These are phyloP conservation scores for Orbilia ellipsospora DNA, from an alignment of 2,329 filamentous ascomycete species.

Conservation along the genomic window DNA sequence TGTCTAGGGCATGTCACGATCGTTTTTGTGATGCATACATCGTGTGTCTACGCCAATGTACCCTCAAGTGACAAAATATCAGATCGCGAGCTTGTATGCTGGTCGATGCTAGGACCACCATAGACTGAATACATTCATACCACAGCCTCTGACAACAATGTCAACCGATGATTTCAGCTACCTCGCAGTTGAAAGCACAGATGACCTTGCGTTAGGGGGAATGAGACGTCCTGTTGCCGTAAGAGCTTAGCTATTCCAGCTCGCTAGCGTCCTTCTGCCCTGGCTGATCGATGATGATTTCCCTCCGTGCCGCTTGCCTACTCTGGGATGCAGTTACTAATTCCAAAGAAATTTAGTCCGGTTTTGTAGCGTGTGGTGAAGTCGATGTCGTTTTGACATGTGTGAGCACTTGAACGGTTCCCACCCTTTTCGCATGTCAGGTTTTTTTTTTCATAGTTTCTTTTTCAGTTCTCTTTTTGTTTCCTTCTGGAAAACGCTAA, in stretches of 20 bases:
- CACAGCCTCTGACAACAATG: slow-evolving; percentile 3
- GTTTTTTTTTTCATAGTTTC: slow-evolving; percentile 30
- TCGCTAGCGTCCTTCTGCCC: slow-evolving; percentile 38
- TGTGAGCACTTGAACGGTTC: slow-evolving; percentile 51
- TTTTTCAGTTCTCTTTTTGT: not conserved
- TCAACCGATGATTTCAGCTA: slow-evolving; percentile 23
- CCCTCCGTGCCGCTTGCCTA: slow-evolving; percentile 54
- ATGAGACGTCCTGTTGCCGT: slow-evolving; percentile 28
- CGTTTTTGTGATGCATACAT: not conserved
- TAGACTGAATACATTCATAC: slow-evolving; percentile 10
- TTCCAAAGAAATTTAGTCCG: slow-evolving; percentile 50
- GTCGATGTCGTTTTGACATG: slow-evolving; percentile 47
- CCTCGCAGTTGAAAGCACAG: slow-evolving; percentile 33
- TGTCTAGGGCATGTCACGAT: slow-evolving; percentile 25
- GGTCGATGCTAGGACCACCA: slow-evolving; percentile 21
- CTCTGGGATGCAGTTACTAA: slow-evolving; percentile 54
- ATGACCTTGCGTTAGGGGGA: slow-evolving; percentile 49
- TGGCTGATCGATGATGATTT: slow-evolving; percentile 55
- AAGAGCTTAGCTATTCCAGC: slow-evolving; percentile 51
- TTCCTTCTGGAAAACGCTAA: slow-evolving; percentile 22
- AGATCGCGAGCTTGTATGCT: slow-evolving; percentile 20
- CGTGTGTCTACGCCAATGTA: not conserved
- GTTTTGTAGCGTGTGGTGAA: slow-evolving; percentile 38
- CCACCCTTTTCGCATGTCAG: too few species aligned
- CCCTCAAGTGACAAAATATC: not conserved